A percentile compares a stretch with the other conserved stretches of the same genome.
These are phyloP conservation scores for Scheffersomyces titani DNA, from an alignment of 1,139 yeast species.

Conservation along the genomic window DNA sequence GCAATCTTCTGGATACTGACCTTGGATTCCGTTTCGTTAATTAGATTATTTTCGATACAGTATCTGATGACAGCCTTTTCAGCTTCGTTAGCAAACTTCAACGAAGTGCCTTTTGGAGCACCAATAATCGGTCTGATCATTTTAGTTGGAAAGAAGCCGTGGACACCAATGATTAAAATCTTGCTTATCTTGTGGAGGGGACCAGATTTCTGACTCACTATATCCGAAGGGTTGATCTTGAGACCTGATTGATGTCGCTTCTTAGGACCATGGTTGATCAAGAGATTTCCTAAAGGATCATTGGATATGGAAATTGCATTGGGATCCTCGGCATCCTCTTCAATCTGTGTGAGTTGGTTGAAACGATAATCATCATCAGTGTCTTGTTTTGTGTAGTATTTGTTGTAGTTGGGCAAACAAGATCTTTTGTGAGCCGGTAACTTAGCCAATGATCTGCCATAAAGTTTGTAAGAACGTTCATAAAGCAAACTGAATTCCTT, in stretches of 20 bases:
- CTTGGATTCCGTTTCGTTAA: conserved; percentile 36
- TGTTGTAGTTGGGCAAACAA: conserved; percentile 45
- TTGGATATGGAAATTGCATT: conserved; percentile 41
- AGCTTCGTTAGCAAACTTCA: conserved; percentile 84
- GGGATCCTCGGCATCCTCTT: conserved; percentile 32
- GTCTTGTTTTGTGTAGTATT: conserved; percentile 22
- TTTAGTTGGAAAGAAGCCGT: conserved; percentile 90
- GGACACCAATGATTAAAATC: conserved; percentile 85
- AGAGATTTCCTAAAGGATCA: conserved; percentile 47
- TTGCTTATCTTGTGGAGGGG: conserved; percentile 42
- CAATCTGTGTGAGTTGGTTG: conserved; percentile 25
- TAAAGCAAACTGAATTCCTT: conserved; percentile 37
- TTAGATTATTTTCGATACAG: conserved; percentile 58
- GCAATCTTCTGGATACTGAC: conserved; percentile 86
- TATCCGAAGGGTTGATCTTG: conserved; percentile 18
- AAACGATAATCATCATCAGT: conserved; percentile 13
- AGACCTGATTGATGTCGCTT: conserved; percentile 6
- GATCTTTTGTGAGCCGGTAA: conserved; percentile 42
- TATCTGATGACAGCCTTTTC: conserved; percentile 75
- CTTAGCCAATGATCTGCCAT: conserved; percentile 41
- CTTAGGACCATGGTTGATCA: conserved; percentile 32
- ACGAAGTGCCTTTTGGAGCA: conserved; percentile 90
- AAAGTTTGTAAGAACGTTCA: conserved; percentile 42
- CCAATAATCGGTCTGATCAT: conserved; percentile 86
- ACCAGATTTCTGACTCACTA: conserved; percentile 32